phyloP scores from a whole-genome alignment of 306 rosid genomes.

The Lathyrus aphaca region DNA sequence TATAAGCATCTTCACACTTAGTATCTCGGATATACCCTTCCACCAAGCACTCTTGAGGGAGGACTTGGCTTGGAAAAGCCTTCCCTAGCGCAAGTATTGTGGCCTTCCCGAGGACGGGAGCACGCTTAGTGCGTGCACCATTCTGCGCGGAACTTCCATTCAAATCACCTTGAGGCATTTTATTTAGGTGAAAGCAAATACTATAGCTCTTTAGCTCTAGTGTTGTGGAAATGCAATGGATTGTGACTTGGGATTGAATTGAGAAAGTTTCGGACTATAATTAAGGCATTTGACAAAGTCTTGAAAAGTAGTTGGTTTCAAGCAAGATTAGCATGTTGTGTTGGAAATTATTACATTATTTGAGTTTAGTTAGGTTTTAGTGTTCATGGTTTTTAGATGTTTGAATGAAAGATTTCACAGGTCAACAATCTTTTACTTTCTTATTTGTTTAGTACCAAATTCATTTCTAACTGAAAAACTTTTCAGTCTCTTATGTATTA shows the following conservation, averaged over 20 bases:
- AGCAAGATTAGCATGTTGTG: conserved; percentile 57
- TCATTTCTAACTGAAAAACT: conserved; percentile 41
- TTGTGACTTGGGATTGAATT: conserved; percentile 29
- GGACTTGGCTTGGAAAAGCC: conserved; percentile 83
- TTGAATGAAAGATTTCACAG: conserved; percentile 38
- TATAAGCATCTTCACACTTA: conserved; percentile 65
- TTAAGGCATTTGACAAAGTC: conserved; percentile 35
- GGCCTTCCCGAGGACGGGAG: conserved; percentile 73
- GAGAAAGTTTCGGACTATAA: conserved; percentile 41
- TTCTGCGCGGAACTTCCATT: conserved; percentile 37
- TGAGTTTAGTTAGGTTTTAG: conserved; percentile 44
- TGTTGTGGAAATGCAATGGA: conserved; percentile 26
- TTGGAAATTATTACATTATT: conserved; percentile 40
- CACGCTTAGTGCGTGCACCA: conserved; percentile 43
- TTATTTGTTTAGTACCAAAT: conserved; percentile 39
- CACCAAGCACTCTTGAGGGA: conserved; percentile 94
- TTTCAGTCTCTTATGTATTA: background rate
- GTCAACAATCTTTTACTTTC: conserved; percentile 47
- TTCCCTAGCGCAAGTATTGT: conserved; percentile 88
- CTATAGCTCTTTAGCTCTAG: background rate
- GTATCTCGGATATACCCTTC: conserved; percentile 94
- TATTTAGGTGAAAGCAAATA: conserved; percentile 18
- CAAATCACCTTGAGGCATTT: conserved; percentile 58
- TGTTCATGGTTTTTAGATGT: conserved; percentile 54
- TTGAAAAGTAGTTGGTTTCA: conserved; percentile 70